Conservation (phyloP, 1,139 yeast genomes). For the Suhomyces chickasaworum region DNA sequence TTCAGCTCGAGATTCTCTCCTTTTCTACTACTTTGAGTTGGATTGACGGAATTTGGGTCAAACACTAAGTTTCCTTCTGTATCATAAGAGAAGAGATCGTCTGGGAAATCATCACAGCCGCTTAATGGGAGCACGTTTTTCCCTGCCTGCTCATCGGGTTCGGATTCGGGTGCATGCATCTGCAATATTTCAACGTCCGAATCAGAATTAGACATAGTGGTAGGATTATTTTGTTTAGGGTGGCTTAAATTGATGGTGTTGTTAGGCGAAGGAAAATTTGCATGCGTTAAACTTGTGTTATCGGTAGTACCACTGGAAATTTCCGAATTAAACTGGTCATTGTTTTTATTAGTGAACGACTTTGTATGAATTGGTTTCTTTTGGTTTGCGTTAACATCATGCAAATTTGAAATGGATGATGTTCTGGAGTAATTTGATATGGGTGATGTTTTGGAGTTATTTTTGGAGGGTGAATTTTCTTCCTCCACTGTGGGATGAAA, state of each 20-base stretch:
- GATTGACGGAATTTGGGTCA: neutral
- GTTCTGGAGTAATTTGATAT: too few relatives aligned
- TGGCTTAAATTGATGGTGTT: neutral
- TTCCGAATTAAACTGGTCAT: neutral
- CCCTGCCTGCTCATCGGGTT: neutral
- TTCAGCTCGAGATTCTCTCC: neutral
- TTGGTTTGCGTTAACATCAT: neutral
- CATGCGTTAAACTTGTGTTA: neutral
- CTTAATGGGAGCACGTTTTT: neutral
- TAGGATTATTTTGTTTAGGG: neutral
- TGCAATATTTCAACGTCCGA: neutral
- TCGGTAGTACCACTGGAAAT: neutral
- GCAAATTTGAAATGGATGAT: too few relatives aligned
- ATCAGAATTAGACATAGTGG: neutral
- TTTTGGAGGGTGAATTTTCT: neutral
- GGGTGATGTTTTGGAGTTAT: too few relatives aligned
- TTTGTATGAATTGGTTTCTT: neutral
- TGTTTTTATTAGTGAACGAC: neutral
- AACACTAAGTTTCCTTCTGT: slow-evolving; percentile 23
- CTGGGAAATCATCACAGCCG: slow-evolving; percentile 18
- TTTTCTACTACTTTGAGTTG: neutral
- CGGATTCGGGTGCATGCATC: neutral
- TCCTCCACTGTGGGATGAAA: too few relatives aligned
- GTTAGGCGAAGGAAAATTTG: neutral
- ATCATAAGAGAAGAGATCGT: slow-evolving; percentile 19